Percentiles rank a stretch among this genome's conserved stretches.
Evolutionary conservation across 805 yeast genomes (phyloP).

Genomic region (Candida taoyuanica): DNA sequence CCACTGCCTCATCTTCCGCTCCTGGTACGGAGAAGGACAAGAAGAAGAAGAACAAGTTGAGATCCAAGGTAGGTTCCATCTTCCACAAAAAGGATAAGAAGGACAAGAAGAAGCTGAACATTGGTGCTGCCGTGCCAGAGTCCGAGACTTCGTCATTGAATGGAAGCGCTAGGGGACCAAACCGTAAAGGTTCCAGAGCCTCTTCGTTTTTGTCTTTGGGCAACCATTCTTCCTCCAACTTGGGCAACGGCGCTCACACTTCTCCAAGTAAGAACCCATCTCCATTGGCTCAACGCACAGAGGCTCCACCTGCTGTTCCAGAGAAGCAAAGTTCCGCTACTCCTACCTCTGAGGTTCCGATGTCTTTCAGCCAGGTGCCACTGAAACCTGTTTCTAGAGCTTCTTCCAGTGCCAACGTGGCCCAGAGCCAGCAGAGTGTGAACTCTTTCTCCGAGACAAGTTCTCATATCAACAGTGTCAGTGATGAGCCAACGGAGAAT

Average conservation of each 20-base stretch:
- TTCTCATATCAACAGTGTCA: slow-evolving; percentile 15
- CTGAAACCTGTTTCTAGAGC: slow-evolving; percentile 31
- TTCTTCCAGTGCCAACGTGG: slow-evolving; percentile 14
- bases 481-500: slow-evolving; percentile 5
- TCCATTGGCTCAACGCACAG: slow-evolving; percentile 5
- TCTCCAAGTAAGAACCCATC: slow-evolving; percentile 11
- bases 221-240: slow-evolving; percentile 10
- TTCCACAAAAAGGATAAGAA: slow-evolving; percentile 58
- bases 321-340: slow-evolving; percentile 1
- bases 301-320: slow-evolving; percentile 14
- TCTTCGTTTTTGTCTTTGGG: slow-evolving; percentile 19
- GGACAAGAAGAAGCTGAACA: slow-evolving; percentile 25
- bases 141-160: slow-evolving; percentile 25
- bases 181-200: slow-evolving; percentile 18
- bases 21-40: slow-evolving; percentile 19
- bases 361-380: slow-evolving; percentile 32
- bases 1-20: slow-evolving; percentile 14
- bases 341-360: slow-evolving; percentile 9
- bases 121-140: slow-evolving; percentile 19
- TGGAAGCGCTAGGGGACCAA: slow-evolving; percentile 10
- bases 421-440: slow-evolving; percentile 8
- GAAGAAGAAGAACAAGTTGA: slow-evolving; percentile 39
- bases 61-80: slow-evolving; percentile 72
- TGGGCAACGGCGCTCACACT: slow-evolving; percentile 3
- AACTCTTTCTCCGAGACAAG: slow-evolving; percentile 15